Evolutionary conservation across 1,284 basidiomycete species (phyloP).

Genomic region (Caloboletus inedulis): DNA sequence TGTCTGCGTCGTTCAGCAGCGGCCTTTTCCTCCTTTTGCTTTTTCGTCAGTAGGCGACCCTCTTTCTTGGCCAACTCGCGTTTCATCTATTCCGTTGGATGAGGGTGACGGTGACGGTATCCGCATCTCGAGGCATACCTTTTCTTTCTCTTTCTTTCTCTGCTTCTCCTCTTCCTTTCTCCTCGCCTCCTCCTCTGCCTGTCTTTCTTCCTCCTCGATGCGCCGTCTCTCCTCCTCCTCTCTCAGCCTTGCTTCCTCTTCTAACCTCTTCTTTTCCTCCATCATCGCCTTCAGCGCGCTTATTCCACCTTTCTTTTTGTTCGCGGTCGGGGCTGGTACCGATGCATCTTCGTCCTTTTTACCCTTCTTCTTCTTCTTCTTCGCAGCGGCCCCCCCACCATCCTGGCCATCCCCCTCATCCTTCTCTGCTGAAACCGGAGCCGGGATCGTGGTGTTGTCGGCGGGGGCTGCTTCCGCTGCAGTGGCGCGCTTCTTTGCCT

Average conservation of each 20-base stretch:
- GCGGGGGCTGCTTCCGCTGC: slow-evolving; percentile 22
- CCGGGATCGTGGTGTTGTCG: slow-evolving; percentile 14
- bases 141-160: slow-evolving; percentile 87
- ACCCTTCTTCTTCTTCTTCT: slow-evolving; percentile 90
- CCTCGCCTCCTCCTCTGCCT: slow-evolving; percentile 72
- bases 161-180: slow-evolving; percentile 81
- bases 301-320: slow-evolving; percentile 73
- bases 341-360: slow-evolving; percentile 67
- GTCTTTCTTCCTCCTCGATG: slow-evolving; percentile 84
- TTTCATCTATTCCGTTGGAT: slow-evolving; percentile 58
- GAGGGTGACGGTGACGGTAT: slow-evolving; percentile 2
- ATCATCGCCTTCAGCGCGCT: slow-evolving; percentile 78
- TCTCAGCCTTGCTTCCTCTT: slow-evolving; percentile 70
- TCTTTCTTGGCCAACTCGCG: slow-evolving; percentile 86
- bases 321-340: slow-evolving; percentile 43
- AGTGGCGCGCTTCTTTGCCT: slow-evolving; percentile 67
- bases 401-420: slow-evolving; percentile 54
- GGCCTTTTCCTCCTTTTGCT: slow-evolving; percentile 93
- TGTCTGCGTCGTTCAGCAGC: slow-evolving; percentile 90
- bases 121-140: slow-evolving; percentile 45
- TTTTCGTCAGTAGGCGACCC: slow-evolving; percentile 87
- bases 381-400: slow-evolving; percentile 51
- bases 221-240: slow-evolving; percentile 75
- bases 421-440: slow-evolving; percentile 30
- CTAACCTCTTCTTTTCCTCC: slow-evolving; percentile 84